Evolutionary conservation across 257 asterid species (phyloP).

Genomic region (Prunella vulgaris): DNA sequence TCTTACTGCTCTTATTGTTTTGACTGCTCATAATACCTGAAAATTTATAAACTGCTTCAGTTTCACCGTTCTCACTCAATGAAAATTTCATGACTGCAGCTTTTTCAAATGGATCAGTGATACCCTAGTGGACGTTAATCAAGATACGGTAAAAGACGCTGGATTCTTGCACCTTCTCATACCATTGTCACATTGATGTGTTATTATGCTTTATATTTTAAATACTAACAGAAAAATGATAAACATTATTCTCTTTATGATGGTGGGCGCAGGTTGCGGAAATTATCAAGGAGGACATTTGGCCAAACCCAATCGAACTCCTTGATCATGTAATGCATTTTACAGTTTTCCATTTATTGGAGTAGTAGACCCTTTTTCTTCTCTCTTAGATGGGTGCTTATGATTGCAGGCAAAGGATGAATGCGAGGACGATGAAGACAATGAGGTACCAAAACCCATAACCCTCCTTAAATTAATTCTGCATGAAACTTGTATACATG

Average conservation of each 20-base stretch:
- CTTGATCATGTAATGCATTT: neutral
- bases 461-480: too few relatives aligned
- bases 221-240: neutral
- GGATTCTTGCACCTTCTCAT: neutral
- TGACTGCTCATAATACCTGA: neutral
- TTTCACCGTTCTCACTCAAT: constrained; percentile 11
- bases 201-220: neutral
- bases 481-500: neutral
- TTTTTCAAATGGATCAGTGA: constrained; percentile 55
- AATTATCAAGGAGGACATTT: neutral
- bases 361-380: neutral
- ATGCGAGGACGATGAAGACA: constrained; percentile 29
- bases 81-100: constrained; percentile 34
- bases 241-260: neutral
- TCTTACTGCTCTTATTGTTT: constrained; percentile 9
- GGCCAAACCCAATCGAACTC: neutral
- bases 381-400: neutral
- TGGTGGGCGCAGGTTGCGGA: neutral
- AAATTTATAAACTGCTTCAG: neutral
- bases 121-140: constrained; percentile 30
- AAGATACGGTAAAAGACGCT: constrained; percentile 42
- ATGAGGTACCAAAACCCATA: constrained; percentile 19
- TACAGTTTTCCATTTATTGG: neutral
- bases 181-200: neutral
- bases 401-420: constrained; percentile 16